Percentiles rank a stretch among this genome's conserved stretches.
Conservation (phyloP, 108 stramenopile species). For the Asterionellopsis glacialis region DNA sequence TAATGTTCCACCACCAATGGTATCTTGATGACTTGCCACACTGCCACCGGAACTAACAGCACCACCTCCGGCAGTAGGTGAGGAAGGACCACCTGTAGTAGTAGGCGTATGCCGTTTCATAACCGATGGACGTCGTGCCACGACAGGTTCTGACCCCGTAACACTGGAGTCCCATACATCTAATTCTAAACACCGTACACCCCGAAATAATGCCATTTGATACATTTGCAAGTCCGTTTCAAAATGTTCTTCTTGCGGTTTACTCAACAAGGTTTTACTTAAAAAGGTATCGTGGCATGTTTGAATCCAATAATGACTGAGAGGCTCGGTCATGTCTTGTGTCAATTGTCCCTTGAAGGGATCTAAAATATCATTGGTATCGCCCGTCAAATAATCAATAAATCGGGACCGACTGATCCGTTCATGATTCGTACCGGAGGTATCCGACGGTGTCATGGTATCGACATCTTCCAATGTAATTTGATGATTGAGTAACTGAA, state of each 20-base stretch:
- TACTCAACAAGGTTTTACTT: slow-evolving; percentile 32
- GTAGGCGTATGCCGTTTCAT: slow-evolving; percentile 2
- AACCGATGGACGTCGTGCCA: slow-evolving; percentile 10
- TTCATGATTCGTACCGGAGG: slow-evolving; percentile 7
- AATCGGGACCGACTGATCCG: slow-evolving; percentile 51
- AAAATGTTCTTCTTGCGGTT: slow-evolving; percentile 7
- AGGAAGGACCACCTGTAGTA: no score
- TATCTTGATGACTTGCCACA: slow-evolving; percentile 6
- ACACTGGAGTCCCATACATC: slow-evolving; percentile 86
- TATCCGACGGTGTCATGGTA: slow-evolving; percentile 20
- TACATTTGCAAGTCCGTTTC: slow-evolving; percentile 49
- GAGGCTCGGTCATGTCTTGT: slow-evolving; percentile 86
- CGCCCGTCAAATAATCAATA: slow-evolving; percentile 46
- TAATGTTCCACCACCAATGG: no score
- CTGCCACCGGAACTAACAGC: not conserved
- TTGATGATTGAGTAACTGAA: slow-evolving; percentile 39
- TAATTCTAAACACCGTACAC: slow-evolving; percentile 85
- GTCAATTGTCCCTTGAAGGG: slow-evolving; percentile 31
- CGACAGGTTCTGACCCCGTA: slow-evolving; percentile 30
- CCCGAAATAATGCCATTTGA: slow-evolving; percentile 59
- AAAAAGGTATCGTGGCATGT: slow-evolving; percentile 93
- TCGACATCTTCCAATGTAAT: slow-evolving; percentile 6
- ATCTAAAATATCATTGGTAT: slow-evolving; percentile 64
- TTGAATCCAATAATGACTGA: slow-evolving; percentile 88
- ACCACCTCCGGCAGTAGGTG: slow-evolving; percentile 7